Conservation (phyloP, 345 rosid genomes). For the Capsella bursapastoris region DNA sequence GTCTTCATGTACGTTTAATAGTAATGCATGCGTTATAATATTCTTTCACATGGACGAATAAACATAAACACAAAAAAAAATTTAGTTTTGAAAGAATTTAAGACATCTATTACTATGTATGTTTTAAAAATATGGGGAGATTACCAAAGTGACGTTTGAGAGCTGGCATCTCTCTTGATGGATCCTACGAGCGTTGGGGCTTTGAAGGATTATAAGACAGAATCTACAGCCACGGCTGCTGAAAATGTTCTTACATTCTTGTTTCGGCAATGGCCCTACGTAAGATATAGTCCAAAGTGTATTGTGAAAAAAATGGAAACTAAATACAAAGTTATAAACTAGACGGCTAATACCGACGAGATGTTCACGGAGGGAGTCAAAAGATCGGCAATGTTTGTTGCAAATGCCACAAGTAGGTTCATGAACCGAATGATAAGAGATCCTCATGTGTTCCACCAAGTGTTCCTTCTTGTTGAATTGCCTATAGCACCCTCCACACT, state of each 20-base stretch:
- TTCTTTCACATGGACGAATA: not conserved
- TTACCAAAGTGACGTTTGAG: constrained; percentile 48
- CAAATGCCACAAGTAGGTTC: constrained; percentile 82
- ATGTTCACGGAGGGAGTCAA: constrained; percentile 89
- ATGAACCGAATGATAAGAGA: constrained; percentile 74
- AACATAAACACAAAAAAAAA: not conserved
- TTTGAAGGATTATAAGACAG: constrained; percentile 65
- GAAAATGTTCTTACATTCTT: constrained; percentile 75
- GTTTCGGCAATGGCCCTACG: constrained; percentile 81
- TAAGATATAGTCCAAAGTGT: not conserved
- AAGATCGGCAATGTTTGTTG: constrained; percentile 76
- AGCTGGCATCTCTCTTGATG: constrained; percentile 83
- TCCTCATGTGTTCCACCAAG: constrained; percentile 87
- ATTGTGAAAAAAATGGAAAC: not conserved
- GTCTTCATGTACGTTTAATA: not conserved
- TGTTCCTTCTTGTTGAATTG: constrained; percentile 89
- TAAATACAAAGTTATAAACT: not conserved
- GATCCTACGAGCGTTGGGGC: constrained; percentile 56
- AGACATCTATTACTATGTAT: not conserved
- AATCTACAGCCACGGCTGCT: constrained; percentile 67
- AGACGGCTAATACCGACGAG: constrained; percentile 52
- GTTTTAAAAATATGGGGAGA: not conserved
- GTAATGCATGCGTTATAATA: not conserved
- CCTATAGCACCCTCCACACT: constrained; percentile 82
- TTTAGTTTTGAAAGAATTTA: not conserved